Evolutionary conservation across 1,139 yeast species (phyloP).

Genomic region (Arxiozyma heterogenica): DNA sequence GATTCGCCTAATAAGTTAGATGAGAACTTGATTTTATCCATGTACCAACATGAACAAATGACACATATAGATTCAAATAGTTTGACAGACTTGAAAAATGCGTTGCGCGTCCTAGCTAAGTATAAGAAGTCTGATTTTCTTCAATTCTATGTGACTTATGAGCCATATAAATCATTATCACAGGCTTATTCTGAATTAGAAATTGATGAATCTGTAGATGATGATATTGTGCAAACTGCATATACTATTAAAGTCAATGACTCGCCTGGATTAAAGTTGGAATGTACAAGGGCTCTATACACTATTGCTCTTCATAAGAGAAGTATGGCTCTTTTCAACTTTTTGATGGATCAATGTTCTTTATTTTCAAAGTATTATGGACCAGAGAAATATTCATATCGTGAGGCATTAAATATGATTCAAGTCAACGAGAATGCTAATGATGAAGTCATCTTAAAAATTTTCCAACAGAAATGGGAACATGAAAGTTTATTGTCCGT

Average conservation of each 20-base stretch:
- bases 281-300: conserved; percentile 42
- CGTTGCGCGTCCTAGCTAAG: conserved; percentile 38
- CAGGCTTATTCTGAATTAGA: conserved; percentile 57
- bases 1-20: conserved; percentile 20
- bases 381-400: conserved; percentile 20
- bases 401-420: conserved; percentile 38
- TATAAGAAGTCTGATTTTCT: conserved; percentile 40
- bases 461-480: conserved; percentile 42
- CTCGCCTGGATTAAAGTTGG: conserved; percentile 29
- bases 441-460: conserved; percentile 48
- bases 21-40: conserved; percentile 41
- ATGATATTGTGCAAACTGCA: conserved; percentile 66
- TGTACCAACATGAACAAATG: conserved; percentile 36
- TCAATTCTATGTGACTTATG: conserved; percentile 41
- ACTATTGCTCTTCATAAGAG: conserved; percentile 49
- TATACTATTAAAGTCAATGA: conserved; percentile 55
- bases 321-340: conserved; percentile 34
- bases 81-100: conserved; percentile 32
- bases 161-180: conserved; percentile 41
- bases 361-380: conserved; percentile 26
- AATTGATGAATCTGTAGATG: conserved; percentile 59
- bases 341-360: conserved; percentile 27
- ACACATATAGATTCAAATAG: conserved; percentile 25
- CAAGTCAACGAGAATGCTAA: conserved; percentile 39
- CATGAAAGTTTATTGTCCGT: conserved; percentile 27